Conservation (phyloP, 1,284 basidiomycete species). For the Austropuccinia psidii region DNA sequence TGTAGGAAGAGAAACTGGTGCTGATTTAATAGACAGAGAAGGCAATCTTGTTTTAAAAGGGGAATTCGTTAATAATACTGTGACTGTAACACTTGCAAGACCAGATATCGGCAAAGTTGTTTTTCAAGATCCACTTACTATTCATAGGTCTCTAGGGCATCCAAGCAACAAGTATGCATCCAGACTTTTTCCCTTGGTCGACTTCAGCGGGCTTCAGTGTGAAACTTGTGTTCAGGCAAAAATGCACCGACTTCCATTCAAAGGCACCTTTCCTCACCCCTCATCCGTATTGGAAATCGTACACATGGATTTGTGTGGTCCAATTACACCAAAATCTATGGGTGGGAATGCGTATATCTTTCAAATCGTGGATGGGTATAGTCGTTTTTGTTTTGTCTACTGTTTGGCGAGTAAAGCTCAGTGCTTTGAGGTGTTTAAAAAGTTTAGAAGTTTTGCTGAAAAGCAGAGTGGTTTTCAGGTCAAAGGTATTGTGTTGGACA, state of each 20-base stretch:
- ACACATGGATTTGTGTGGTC: constrained; percentile 7
- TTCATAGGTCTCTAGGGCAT: neutral
- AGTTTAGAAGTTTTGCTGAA: neutral
- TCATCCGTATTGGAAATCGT: neutral
- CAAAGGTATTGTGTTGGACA: neutral
- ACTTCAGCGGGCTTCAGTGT: neutral
- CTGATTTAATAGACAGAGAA: too few relatives aligned
- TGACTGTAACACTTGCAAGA: too few relatives aligned
- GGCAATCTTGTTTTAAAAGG: too few relatives aligned
- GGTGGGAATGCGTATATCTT: neutral
- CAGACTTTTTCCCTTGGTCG: neutral
- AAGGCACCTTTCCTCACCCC: neutral
- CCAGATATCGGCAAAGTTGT: too few relatives aligned
- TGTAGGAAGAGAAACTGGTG: too few relatives aligned
- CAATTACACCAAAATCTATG: neutral
- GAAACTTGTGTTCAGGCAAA: neutral
- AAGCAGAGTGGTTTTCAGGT: neutral
- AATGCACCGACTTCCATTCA: neutral
- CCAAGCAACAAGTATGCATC: neutral
- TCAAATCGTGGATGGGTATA: constrained; percentile 1
- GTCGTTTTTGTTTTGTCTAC: neutral
- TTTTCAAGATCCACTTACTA: neutral
- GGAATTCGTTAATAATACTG: too few relatives aligned
- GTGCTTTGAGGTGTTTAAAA: neutral
- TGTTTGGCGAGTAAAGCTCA: neutral